Evolutionary conservation across 805 yeast genomes (phyloP).

Genomic region (Nakazawaea populi): DNA sequence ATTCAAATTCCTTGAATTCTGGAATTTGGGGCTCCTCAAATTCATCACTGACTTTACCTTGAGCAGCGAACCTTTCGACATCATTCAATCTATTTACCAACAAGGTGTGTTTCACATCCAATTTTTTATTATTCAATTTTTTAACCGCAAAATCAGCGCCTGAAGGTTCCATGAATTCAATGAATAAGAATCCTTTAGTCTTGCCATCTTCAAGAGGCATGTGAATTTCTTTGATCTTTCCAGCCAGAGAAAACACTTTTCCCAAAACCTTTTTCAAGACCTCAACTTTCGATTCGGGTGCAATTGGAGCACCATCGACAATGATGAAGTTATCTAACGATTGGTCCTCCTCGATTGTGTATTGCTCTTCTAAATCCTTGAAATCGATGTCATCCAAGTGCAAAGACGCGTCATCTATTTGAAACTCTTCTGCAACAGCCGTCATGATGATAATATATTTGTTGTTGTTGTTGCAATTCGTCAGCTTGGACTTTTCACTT

Average conservation of each 20-base stretch:
- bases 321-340: conserved; percentile 75
- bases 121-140: conserved; percentile 78
- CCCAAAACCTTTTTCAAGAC: conserved; percentile 78
- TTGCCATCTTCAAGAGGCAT: conserved; percentile 79
- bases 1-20: conserved; percentile 69
- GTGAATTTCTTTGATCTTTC: conserved; percentile 71
- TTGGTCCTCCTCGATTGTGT: conserved; percentile 47
- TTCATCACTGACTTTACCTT: conserved; percentile 53
- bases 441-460: not conserved
- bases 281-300: conserved; percentile 84
- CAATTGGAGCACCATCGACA: conserved; percentile 93
- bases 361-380: conserved; percentile 79
- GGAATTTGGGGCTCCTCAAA: conserved; percentile 71
- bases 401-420: conserved; percentile 41
- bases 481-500: too few species aligned
- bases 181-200: conserved; percentile 82
- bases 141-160: conserved; percentile 76
- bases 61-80: conserved; percentile 69
- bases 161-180: conserved; percentile 65
- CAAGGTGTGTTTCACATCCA: conserved; percentile 90
- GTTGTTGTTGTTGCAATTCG: not conserved
- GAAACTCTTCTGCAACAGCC: conserved; percentile 25
- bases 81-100: conserved; percentile 78
- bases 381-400: conserved; percentile 65
- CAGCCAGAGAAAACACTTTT: conserved; percentile 74